These are phyloP conservation scores for Diaporthe australafricana DNA, from an alignment of 2,329 filamentous ascomycete genomes.

Conservation along the genomic window DNA sequence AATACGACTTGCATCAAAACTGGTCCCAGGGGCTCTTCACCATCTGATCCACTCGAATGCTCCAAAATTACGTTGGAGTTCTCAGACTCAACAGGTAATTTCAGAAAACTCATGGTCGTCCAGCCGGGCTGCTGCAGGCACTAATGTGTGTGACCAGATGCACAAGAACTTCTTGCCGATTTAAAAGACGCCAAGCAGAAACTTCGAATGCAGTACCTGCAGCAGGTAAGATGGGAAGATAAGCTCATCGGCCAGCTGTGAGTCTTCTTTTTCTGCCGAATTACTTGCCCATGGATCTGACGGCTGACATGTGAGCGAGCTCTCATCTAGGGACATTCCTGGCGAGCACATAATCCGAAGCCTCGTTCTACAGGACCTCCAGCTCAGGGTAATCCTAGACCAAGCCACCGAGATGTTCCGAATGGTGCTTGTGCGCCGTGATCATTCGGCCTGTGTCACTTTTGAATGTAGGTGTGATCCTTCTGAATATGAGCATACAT, in stretches of 20 bases:
- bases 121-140: neutral
- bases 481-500: too few species aligned
- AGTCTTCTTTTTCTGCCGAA: neutral
- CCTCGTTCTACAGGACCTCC: neutral
- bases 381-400: conserved; percentile 2
- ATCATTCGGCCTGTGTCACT: conserved; percentile 2
- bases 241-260: neutral
- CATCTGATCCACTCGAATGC: neutral
- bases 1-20: neutral
- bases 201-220: conserved; percentile 7
- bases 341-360: neutral
- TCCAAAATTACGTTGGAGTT: conserved; percentile 7
- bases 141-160: neutral
- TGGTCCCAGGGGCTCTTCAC: neutral
- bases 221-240: neutral
- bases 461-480: neutral
- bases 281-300: neutral
- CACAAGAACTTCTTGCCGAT: neutral
- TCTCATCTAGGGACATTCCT: neutral
- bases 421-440: neutral
- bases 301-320: too few species aligned
- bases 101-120: neutral
- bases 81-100: conserved; percentile 5
- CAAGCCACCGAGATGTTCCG: neutral
- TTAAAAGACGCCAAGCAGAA: neutral